Conservation (phyloP, 2,329 filamentous ascomycete genomes). For the Aspergillus aculeatinus region DNA sequence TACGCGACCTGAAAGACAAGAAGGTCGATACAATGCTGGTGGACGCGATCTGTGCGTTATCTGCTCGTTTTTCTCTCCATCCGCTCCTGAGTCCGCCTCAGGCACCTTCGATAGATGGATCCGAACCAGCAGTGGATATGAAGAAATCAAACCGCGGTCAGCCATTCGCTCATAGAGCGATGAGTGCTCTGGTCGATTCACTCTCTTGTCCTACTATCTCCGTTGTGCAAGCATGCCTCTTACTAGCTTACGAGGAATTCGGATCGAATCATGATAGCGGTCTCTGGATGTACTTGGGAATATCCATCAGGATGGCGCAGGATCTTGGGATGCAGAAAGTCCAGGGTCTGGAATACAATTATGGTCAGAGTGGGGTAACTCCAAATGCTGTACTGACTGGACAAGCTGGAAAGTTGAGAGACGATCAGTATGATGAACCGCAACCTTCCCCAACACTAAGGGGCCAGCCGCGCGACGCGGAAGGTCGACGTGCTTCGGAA, state of each 20-base stretch:
- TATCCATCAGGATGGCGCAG: conserved; percentile 79
- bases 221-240: conserved; percentile 77
- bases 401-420: conserved; percentile 43
- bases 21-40: conserved; percentile 80
- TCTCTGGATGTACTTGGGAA: conserved; percentile 89
- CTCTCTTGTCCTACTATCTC: conserved; percentile 80
- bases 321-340: conserved; percentile 79
- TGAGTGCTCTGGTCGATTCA: conserved; percentile 76
- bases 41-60: conserved; percentile 78
- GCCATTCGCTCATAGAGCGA: conserved; percentile 77
- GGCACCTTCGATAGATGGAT: conserved; percentile 52
- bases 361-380: conserved; percentile 55
- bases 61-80: conserved; percentile 73
- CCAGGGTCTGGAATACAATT: conserved; percentile 65
- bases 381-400: conserved; percentile 55
- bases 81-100: conserved; percentile 50
- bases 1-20: conserved; percentile 76
- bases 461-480: conserved; percentile 41
- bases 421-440: conserved; percentile 45
- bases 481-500: conserved; percentile 66
- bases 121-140: conserved; percentile 31
- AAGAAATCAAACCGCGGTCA: conserved; percentile 68
- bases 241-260: conserved; percentile 87
- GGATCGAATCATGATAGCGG: conserved; percentile 85
- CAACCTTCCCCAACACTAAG: conserved; percentile 32